Conservation (phyloP, 768 basidiomycete genomes). For the Mycena epipterygia region DNA sequence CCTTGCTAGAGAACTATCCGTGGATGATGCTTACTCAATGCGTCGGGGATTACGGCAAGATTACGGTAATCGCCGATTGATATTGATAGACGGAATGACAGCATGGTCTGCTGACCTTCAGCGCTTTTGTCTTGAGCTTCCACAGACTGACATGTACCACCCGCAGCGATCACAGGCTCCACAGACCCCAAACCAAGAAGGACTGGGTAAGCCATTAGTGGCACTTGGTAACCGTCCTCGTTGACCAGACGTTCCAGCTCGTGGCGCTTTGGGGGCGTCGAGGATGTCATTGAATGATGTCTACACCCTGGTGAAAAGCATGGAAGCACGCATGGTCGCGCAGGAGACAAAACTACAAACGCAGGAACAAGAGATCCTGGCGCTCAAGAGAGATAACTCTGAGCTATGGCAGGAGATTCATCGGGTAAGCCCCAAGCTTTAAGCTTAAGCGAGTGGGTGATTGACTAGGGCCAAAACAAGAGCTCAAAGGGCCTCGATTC, state of each 20-base stretch:
- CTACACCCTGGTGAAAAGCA: constrained; percentile 1
- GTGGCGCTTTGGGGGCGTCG: not conserved
- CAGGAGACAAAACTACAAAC: not conserved
- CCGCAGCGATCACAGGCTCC: not conserved
- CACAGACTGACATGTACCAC: not conserved
- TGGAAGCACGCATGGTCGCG: constrained; percentile 7
- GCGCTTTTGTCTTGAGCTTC: not conserved
- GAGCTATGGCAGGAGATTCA: no score
- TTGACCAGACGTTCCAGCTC: constrained; percentile 3
- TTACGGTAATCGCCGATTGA: not conserved
- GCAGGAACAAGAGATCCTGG: not conserved
- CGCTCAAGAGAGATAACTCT: no score
- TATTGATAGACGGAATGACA: not conserved
- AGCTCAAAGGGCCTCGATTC: constrained; percentile 8
- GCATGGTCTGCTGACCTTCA: constrained; percentile 5
- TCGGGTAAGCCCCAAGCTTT: not conserved
- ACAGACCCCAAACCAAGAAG: not conserved
- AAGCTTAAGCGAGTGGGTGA: not conserved
- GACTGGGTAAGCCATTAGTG: not conserved
- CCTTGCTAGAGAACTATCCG: no score
- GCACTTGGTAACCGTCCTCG: not conserved
- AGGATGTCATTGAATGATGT: not conserved
- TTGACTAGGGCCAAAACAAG: not conserved
- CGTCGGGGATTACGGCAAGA: no score
- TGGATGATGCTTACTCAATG: no score